Evolutionary conservation across 345 rosid species (phyloP), one percentile per base, ranked within the genome.

Genomic region (Arabidopsis arenosa): DNA sequence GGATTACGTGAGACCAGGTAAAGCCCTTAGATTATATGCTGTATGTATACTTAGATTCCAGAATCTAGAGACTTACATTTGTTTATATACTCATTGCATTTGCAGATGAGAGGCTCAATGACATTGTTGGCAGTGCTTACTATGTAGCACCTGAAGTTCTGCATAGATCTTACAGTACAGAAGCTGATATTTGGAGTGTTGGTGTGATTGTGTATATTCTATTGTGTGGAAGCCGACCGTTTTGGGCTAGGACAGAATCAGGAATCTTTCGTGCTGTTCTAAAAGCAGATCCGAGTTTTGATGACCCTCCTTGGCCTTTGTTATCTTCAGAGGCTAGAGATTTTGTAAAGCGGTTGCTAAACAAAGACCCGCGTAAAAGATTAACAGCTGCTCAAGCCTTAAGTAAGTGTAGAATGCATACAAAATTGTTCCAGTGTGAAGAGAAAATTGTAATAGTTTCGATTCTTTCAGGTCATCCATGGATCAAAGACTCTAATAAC

Each of bases 131-230:
- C 7, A 94, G 97, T 78, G 97, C 96, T 7, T 90, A 92, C 80
- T 94, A 94, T 62, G 98, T 92, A 55, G 97, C 99, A 74, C 99
- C 99, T 44, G 97, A 95, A 88, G 99, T 95, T 78, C 87, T 95
- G 57, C 96, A 90, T 68, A 92, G 99, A 84, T 85, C 96, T 54
- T 95, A 92, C 79, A 83, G 83, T 66, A 86, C 92, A 21, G 97
- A 92, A 82, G 99, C 97, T 37, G 99, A 95, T 83, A 92, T 90
- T 57, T 92, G 99, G 99, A 95, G 99, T 68, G 75, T 92, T 68
- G 99, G 99, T 11, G 97, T 95, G 68, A 95, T 95, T 65, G 92
- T 93, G 2, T 95, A 92, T 70, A 95, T 95, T 79, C 84, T 95
- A 35, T 83, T 95, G 37, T 92, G 99, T 59, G 97, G 99, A 56